Evolutionary conservation across 2,329 filamentous ascomycete species (phyloP), one percentile per base, ranked within the genome.

Genomic region (Seiridium cupressi): DNA sequence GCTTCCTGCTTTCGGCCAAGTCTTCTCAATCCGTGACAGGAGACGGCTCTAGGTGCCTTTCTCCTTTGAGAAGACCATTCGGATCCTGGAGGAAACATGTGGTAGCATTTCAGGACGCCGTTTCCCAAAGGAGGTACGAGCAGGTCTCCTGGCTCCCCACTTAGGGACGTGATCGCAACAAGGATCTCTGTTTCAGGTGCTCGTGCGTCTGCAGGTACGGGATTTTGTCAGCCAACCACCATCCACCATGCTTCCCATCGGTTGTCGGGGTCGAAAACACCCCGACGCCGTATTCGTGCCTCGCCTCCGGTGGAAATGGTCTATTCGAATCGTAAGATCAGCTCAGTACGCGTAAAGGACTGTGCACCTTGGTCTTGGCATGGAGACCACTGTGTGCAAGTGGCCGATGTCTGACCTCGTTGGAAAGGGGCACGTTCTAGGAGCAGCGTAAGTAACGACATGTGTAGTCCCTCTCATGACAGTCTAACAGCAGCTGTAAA

Each of bases 181-280:
- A 53, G 49, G 49, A 53, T 53, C 49, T 8, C 49, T 18, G 49
- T 53, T 53, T 53, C 49, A 53, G 49, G 49, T 53, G 49, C 49
- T 53, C 34, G 49, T 53, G 49, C 49, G 31, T n/a, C 9, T 11
- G 32, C 46, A 26, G 9, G n/a, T 18, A 18, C 26, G 46, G 18
- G 31, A 26, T 26, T 26, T 26, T 26, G 18, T 26, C 38, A 44
- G 42, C 53, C 53, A 32, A 44, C 36, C 36, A 32, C 13, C 32
- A n/a, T 3, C 18, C 46, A 3, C 5, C 13, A 44, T 13, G 42
- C 13, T 18, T 44, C 46, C 26, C 10, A 53, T 53, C 49, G 49
- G 49, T 53, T 53, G 49, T 53, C 49, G 49, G 49, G 49, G 13
- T 13, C 49, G 49, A 35, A 26, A 49, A 32, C 18, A 26, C 18